Percentiles rank a stretch among this genome's conserved stretches.
phyloP scores from a whole-genome alignment of 352 stramenopile genomes.

The Phytophthora sp. region DNA sequence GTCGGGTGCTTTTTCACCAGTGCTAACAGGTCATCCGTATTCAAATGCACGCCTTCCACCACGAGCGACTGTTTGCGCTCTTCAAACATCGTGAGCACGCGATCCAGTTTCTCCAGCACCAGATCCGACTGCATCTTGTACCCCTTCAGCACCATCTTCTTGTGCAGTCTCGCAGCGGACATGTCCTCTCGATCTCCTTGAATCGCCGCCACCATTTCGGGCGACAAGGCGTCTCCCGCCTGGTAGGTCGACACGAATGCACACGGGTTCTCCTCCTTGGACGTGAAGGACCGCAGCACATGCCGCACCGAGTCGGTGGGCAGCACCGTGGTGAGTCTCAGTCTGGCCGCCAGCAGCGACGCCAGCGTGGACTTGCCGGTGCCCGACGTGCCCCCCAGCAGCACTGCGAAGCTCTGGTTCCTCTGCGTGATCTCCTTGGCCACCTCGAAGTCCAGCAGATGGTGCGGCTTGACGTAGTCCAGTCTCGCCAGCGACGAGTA shows the following conservation, averaged over 20 bases:
- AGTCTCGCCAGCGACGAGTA: conserved; percentile 78
- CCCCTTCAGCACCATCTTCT: conserved; percentile 80
- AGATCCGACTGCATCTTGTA: conserved; percentile 86
- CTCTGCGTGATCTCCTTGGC: conserved; percentile 88
- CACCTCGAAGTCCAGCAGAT: conserved; percentile 84
- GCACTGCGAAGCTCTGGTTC: conserved; percentile 84
- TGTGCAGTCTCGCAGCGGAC: conserved; percentile 77
- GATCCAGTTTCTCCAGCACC: conserved; percentile 85
- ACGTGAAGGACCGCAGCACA: conserved; percentile 80
- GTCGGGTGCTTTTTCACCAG: conserved; percentile 83
- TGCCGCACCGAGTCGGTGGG: conserved; percentile 88
- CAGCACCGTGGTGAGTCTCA: conserved; percentile 85
- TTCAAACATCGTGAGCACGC: conserved; percentile 88
- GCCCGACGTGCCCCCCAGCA: conserved; percentile 87
- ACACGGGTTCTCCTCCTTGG: conserved; percentile 80
- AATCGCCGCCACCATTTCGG: conserved; percentile 56
- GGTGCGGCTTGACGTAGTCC: conserved; percentile 87
- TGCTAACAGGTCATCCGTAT: conserved; percentile 81
- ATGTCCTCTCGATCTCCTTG: conserved; percentile 50
- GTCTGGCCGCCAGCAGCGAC: conserved; percentile 70
- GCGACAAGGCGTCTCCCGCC: conserved; percentile 74
- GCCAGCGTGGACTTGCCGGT: conserved; percentile 89
- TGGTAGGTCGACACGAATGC: conserved; percentile 90
- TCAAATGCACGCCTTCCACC: conserved; percentile 87
- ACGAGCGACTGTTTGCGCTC: conserved; percentile 81